These are phyloP conservation scores for Blechomonas ayalai DNA, from an alignment of 208 protist genomes.

Conservation along the genomic window DNA sequence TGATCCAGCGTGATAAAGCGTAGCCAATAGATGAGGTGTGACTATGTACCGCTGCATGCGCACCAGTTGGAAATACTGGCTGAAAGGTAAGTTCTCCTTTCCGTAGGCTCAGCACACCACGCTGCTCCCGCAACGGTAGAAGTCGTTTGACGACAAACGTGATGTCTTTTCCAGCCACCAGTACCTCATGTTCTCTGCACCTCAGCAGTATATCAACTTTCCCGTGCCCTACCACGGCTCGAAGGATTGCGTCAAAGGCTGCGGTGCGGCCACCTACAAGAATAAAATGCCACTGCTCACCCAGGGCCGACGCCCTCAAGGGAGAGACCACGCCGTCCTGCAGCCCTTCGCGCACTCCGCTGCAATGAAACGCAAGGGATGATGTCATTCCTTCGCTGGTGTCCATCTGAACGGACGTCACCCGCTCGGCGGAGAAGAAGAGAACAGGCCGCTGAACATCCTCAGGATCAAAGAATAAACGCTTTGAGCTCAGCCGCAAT, in stretches of 20 bases:
- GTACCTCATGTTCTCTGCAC: neutral
- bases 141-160: slow-evolving; percentile 28
- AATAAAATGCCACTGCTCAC: slow-evolving; percentile 1
- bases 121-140: slow-evolving; percentile 38
- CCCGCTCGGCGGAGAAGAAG: too few species aligned
- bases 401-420: too few species aligned
- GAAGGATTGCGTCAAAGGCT: too few species aligned
- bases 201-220: slow-evolving; percentile 2
- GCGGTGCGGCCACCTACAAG: neutral
- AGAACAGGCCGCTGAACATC: too few species aligned
- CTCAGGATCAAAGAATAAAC: slow-evolving; percentile 20
- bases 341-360: neutral
- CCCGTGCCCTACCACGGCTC: too few species aligned
- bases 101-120: slow-evolving; percentile 23
- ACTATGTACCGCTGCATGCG: slow-evolving; percentile 5
- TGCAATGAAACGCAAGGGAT: slow-evolving; percentile 5
- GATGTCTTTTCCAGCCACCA: slow-evolving; percentile 1
- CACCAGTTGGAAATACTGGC: slow-evolving; percentile 18
- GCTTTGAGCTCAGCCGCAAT: slow-evolving; percentile 12
- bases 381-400: too few species aligned
- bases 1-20: slow-evolving; percentile 25
- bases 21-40: slow-evolving; percentile 4
- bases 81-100: slow-evolving; percentile 12
- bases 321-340: neutral
- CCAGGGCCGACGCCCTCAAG: neutral